Evolutionary conservation across 148 eudicot genomes (phyloP).

Genomic region (Agrostemma githago): DNA sequence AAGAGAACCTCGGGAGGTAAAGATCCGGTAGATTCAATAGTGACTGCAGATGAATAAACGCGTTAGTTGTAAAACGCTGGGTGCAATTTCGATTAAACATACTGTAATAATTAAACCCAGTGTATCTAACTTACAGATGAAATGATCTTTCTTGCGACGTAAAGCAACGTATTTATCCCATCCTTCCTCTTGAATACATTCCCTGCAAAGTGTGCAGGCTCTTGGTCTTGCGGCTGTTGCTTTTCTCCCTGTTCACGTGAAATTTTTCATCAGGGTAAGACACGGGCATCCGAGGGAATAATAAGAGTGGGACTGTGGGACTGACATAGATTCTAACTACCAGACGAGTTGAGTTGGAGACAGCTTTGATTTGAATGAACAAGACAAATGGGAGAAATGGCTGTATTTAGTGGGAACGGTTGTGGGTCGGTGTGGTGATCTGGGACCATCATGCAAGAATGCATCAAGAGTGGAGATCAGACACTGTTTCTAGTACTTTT

Average conservation of each 20-base stretch:
- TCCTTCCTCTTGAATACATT: slow-evolving; percentile 75
- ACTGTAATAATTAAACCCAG: neutral
- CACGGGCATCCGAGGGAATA: too few species aligned
- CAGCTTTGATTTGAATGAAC: too few species aligned
- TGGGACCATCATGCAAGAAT: too few species aligned
- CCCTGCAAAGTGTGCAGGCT: slow-evolving; percentile 83
- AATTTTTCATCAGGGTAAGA: neutral
- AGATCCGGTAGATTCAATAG: slow-evolving; percentile 90
- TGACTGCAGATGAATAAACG: slow-evolving; percentile 38
- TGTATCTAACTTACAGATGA: slow-evolving; percentile 64
- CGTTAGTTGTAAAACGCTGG: neutral
- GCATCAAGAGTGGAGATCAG: too few species aligned
- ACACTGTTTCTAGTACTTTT: too few species aligned
- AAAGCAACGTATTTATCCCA: slow-evolving; percentile 69
- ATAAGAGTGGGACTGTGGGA: too few species aligned
- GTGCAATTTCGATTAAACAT: neutral
- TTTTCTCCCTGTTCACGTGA: slow-evolving; percentile 41
- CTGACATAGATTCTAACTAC: too few species aligned
- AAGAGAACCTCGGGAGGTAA: slow-evolving; percentile 85
- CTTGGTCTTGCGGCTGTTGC: slow-evolving; percentile 73
- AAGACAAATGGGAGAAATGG: too few species aligned
- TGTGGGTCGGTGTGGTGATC: too few species aligned
- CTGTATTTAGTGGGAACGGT: too few species aligned
- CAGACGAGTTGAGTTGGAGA: too few species aligned
- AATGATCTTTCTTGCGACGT: slow-evolving; percentile 79